Percentiles rank a stretch among this genome's conserved stretches.
Conservation (phyloP, 2,329 filamentous ascomycete species). For the Trichoderma cornu-damae region DNA sequence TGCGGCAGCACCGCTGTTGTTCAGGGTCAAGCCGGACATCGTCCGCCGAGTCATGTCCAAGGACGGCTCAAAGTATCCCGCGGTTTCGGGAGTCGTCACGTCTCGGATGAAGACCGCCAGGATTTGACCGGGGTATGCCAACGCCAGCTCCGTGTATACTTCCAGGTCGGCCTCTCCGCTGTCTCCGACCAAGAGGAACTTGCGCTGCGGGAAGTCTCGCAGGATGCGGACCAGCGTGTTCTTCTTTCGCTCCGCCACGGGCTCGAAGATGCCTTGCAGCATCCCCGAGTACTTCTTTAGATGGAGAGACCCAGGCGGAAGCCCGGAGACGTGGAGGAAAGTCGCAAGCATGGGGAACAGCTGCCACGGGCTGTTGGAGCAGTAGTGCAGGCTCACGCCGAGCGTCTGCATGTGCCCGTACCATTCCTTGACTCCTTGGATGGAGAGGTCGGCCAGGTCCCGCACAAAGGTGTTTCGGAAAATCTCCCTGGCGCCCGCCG, state of each 20-base stretch:
- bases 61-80: constrained; percentile 71
- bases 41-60: constrained; percentile 32
- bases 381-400: constrained; percentile 89
- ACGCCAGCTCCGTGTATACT: constrained; percentile 89
- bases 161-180: constrained; percentile 96
- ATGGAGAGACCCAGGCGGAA: constrained; percentile 87
- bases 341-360: constrained; percentile 83
- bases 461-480: constrained; percentile 94
- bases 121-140: constrained; percentile 77
- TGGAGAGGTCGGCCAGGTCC: constrained; percentile 71
- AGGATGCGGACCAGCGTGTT: constrained; percentile 80
- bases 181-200: constrained; percentile 88
- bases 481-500: constrained; percentile 81
- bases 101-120: constrained; percentile 90
- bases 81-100: constrained; percentile 70
- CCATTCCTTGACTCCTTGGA: constrained; percentile 88
- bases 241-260: constrained; percentile 91
- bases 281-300: constrained; percentile 95
- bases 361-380: constrained; percentile 99
- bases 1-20: constrained; percentile 20
- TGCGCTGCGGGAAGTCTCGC: constrained; percentile 80
- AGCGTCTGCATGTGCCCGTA: constrained; percentile 71
- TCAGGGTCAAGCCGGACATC: constrained; percentile 25
- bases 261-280: constrained; percentile 96
- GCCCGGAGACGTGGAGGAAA: constrained; percentile 73